These are phyloP conservation scores for Alternaria atra DNA, from an alignment of 2,329 filamentous ascomycete species.

Conservation along the genomic window DNA sequence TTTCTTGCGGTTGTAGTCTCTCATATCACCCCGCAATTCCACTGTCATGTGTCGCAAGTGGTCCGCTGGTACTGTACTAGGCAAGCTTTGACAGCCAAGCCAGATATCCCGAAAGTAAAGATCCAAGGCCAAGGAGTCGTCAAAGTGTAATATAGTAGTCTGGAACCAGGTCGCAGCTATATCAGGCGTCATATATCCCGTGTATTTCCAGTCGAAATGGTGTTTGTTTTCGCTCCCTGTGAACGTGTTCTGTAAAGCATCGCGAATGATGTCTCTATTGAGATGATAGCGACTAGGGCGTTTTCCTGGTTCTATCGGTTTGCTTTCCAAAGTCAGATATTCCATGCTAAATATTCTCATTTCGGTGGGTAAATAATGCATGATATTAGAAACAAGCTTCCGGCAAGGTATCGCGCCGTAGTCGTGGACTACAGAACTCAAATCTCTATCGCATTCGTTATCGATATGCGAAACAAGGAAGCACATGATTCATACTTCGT, in stretches of 20 bases:
- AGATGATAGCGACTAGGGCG: too few species aligned
- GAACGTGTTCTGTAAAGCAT: too few species aligned
- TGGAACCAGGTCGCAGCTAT: neutral
- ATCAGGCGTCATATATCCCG: neutral
- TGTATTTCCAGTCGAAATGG: neutral
- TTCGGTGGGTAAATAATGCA: neutral
- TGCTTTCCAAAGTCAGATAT: too few species aligned
- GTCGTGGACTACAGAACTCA: neutral
- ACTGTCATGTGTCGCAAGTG: accelerated
- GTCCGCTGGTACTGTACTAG: too few species aligned
- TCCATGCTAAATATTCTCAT: too few species aligned
- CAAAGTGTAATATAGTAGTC: neutral
- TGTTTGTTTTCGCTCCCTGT: too few species aligned
- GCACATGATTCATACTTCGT: neutral
- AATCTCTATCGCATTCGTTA: neutral
- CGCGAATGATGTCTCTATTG: too few species aligned
- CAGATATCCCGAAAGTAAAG: neutral
- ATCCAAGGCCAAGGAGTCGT: neutral
- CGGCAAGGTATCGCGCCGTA: neutral
- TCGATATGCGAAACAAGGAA: accelerated
- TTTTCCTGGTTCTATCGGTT: too few species aligned
- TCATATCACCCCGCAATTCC: neutral
- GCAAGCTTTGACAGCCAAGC: neutral
- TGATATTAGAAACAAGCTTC: neutral
- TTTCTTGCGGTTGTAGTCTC: too few species aligned